Evolutionary conservation across 805 yeast species (phyloP).

Genomic region (Suhomyces pyralidae): DNA sequence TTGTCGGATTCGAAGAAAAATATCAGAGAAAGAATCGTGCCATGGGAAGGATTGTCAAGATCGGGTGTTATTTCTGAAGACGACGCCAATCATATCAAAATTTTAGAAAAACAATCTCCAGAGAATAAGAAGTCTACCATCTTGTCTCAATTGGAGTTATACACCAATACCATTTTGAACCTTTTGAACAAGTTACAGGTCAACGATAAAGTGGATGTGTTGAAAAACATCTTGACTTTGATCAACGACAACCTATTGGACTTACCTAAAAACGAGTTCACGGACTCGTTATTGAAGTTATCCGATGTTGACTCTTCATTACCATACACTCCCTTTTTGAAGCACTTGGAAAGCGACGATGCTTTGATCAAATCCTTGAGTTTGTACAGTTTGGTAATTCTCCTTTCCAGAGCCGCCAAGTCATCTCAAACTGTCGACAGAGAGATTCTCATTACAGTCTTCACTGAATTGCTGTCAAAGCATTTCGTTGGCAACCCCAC

Average conservation of each 20-base stretch:
- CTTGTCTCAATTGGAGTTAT: conserved; percentile 44
- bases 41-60: conserved; percentile 89
- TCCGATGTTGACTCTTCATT: conserved; percentile 40
- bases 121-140: conserved; percentile 43
- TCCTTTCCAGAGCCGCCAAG: conserved; percentile 35
- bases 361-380: conserved; percentile 54
- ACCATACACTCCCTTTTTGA: conserved; percentile 53
- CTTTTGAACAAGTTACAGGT: conserved; percentile 48
- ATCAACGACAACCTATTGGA: conserved; percentile 54
- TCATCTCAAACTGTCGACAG: conserved; percentile 25
- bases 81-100: conserved; percentile 62
- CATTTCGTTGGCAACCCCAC: conserved; percentile 26
- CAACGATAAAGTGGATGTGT: conserved; percentile 56
- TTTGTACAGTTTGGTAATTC: conserved; percentile 50
- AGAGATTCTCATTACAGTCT: conserved; percentile 37
- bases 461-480: conserved; percentile 32
- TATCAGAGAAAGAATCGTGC: conserved; percentile 75
- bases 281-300: conserved; percentile 41
- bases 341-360: conserved; percentile 54
- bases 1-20: conserved; percentile 62
- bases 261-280: conserved; percentile 31
- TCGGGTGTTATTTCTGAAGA: conserved; percentile 62
- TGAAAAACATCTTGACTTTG: conserved; percentile 61
- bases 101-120: conserved; percentile 47
- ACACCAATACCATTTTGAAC: conserved; percentile 52